Evolutionary conservation across 2,329 filamentous ascomycete species (phyloP).

Genomic region (Orbilia javanica): DNA sequence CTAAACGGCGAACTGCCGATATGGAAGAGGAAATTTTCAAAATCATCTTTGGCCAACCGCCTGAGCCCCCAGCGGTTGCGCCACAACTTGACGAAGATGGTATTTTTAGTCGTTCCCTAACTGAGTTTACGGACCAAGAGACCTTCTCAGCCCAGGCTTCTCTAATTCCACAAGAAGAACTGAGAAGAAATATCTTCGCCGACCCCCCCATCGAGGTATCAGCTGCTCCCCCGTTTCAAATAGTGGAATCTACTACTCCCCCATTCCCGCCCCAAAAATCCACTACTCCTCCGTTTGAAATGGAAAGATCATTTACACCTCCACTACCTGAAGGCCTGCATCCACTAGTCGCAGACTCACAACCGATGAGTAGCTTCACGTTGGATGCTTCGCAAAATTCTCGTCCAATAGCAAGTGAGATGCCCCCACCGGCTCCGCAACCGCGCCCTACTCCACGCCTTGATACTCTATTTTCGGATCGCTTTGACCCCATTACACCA

Average conservation of each 20-base stretch:
- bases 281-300: not conserved
- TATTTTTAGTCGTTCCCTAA: slow-evolving; percentile 7
- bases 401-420: slow-evolving; percentile 12
- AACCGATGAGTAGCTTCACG: slow-evolving; percentile 53
- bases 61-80: not conserved
- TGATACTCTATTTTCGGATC: slow-evolving; percentile 26
- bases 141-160: not conserved
- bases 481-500: slow-evolving; percentile 33
- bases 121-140: slow-evolving; percentile 19
- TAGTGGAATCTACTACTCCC: slow-evolving; percentile 17
- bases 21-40: slow-evolving; percentile 31
- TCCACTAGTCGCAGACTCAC: slow-evolving; percentile 26
- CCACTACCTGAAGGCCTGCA: slow-evolving; percentile 16
- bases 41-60: slow-evolving; percentile 39
- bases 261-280: slow-evolving; percentile 8
- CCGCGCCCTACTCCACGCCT: slow-evolving; percentile 15
- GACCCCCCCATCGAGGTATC: not conserved
- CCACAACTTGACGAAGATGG: not conserved
- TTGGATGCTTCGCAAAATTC: slow-evolving; percentile 23
- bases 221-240: not conserved
- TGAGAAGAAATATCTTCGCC: not conserved
- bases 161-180: not conserved
- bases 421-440: slow-evolving; percentile 34
- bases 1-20: not conserved
- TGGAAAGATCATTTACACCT: slow-evolving; percentile 8